Conservation (phyloP, 208 protist species). For the Acanthamoeba triangularis region DNA sequence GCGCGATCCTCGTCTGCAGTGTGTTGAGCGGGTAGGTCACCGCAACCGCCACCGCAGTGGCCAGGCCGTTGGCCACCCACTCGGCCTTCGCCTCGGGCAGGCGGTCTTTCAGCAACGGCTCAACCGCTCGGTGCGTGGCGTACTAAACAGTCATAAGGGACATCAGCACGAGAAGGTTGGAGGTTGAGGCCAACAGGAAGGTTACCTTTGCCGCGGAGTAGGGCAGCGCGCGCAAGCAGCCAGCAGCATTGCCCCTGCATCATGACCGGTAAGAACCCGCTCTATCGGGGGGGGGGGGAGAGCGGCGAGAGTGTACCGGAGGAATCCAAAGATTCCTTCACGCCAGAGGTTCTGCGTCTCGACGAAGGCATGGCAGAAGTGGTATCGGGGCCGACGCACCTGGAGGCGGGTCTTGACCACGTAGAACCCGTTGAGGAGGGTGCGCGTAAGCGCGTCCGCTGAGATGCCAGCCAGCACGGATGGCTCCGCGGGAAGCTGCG, state of each 20-base stretch:
- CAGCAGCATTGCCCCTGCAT: not conserved
- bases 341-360: conserved; percentile 49
- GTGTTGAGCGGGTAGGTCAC: conserved; percentile 46
- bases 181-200: not conserved
- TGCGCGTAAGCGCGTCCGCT: conserved; percentile 1
- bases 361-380: conserved; percentile 34
- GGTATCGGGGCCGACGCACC: conserved; percentile 28
- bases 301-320: not conserved
- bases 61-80: not conserved
- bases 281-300: not conserved
- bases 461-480: not conserved
- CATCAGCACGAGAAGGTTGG: not conserved
- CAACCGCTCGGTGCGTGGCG: not conserved
- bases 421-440: conserved; percentile 56
- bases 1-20: not conserved
- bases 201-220: not conserved
- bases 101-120: not conserved
- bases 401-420: conserved; percentile 41
- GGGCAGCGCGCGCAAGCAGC: not conserved
- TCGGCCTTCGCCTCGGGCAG: not conserved
- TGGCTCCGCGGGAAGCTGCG: not conserved
- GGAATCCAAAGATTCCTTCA: not conserved
- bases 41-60: conserved; percentile 4
- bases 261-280: no score
- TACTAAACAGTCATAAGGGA: not conserved